Evolutionary conservation across 1,284 basidiomycete genomes (phyloP), one percentile per base, ranked within the genome.

Genomic region (Ceratobasidium sp.): DNA sequence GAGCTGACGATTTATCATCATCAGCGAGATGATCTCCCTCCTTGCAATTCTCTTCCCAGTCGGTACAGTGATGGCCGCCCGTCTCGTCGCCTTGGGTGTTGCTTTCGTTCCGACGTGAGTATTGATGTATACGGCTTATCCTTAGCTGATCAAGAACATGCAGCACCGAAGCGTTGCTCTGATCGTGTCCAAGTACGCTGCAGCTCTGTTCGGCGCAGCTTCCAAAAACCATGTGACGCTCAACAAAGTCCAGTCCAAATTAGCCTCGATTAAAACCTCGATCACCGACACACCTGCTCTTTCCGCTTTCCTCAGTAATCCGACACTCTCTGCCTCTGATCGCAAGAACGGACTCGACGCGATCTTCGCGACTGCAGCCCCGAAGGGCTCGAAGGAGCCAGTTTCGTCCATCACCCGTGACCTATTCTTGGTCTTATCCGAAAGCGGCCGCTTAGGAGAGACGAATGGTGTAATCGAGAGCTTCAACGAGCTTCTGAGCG

Each of bases 121-220:
- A 4, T 10, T 47, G 37, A n/a, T 56, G 3, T 13, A 20, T 28
- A 42, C 1, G 15, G 5, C 31, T 26, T 17, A 31, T 47, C 4
- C 26, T 39, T 13, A 17, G 45, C 49, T 71, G 10, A 60, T 45
- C 20, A 3, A 1, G 15, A 28, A 10, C 31, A 71, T 54, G 39
- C 68, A 71, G 45, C 68, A 71, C 39, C 68, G 68, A 10, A 42
- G 60, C 60, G 92, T 90, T 69, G 93, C 92, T 45, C 85, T 88
- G 78, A 91, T 94, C 80, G 90, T 94, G 61, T 86, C 90, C 84
- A 99, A 98, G 86, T 99, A 99, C 86, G 97, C 98, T 79, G 93
- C 94, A 77, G 97, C 98, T 35, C 90, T 94, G 79, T 99, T 94
- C 86, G 90, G 92, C 73, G 97, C 97, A 74, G 96, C 98, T 23